These are phyloP conservation scores for Rhododendron mucronatum DNA, from an alignment of 148 eudicot species.

Conservation along the genomic window DNA sequence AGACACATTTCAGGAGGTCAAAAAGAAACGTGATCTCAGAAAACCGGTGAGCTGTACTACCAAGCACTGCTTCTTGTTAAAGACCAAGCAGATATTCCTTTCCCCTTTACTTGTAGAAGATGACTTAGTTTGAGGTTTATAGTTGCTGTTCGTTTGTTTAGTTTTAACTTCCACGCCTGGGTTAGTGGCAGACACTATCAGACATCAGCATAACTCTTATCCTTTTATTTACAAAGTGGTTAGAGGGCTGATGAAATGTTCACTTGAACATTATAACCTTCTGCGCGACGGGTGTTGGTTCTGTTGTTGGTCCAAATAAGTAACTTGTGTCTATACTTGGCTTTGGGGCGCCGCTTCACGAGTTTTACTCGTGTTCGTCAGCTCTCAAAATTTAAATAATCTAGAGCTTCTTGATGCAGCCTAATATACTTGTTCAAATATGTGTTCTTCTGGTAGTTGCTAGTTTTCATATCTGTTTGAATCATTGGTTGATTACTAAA, in stretches of 20 bases:
- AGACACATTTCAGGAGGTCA: conserved; percentile 50
- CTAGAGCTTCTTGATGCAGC: neutral
- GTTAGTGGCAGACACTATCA: neutral
- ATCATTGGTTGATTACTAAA: neutral
- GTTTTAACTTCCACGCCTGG: neutral
- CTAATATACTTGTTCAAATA: neutral
- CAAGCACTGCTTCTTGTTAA: neutral
- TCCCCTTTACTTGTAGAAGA: neutral
- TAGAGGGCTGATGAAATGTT: neutral
- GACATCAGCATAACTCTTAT: neutral
- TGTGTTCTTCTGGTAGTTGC: neutral
- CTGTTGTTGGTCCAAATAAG: neutral
- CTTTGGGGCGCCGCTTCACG: neutral
- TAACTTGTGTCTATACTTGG: neutral
- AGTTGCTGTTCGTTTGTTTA: neutral
- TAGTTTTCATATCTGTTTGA: neutral
- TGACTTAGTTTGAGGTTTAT: neutral
- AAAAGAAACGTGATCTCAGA: conserved; percentile 37
- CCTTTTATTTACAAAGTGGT: neutral
- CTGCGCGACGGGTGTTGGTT: neutral
- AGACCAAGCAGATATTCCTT: neutral
- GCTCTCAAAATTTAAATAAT: neutral
- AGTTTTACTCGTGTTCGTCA: neutral
- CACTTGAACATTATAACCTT: neutral
- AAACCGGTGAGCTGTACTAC: conserved; percentile 27